Percentiles rank a stretch among this genome's conserved stretches.
phyloP scores from a whole-genome alignment of 495 filamentous ascomycete species.

The Aspergillus haitiensis region DNA sequence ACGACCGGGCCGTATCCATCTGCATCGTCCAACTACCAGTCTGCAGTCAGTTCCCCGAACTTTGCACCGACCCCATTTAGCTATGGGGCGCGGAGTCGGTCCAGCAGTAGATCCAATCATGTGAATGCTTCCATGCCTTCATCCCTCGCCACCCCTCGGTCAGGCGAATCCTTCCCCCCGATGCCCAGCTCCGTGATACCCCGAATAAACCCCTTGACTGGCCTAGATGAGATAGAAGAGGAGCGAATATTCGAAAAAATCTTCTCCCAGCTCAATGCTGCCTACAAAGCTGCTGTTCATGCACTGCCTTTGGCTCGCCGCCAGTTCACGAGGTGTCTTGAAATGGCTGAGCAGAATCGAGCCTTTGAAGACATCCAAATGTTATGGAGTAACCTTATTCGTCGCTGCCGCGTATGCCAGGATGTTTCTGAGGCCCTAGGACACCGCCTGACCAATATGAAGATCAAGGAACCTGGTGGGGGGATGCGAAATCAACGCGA shows the following conservation, averaged over 20 bases:
- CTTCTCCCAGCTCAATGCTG: conserved; percentile 66
- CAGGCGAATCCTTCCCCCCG: conserved; percentile 73
- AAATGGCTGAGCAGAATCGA: conserved; percentile 47
- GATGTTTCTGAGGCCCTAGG: conserved; percentile 68
- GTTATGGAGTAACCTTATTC: conserved; percentile 67
- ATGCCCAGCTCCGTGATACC: conserved; percentile 45
- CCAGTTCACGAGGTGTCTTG: conserved; percentile 56
- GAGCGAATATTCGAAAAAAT: conserved; percentile 80
- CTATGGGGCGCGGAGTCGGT: conserved; percentile 46
- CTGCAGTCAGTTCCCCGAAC: conserved; percentile 37
- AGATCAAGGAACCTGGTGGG: conserved; percentile 73
- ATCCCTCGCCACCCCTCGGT: conserved; percentile 66
- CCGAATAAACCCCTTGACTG: conserved; percentile 54
- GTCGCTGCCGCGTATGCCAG: conserved; percentile 62
- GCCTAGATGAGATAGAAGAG: conserved; percentile 66
- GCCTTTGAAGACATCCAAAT: conserved; percentile 55
- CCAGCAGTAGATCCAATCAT: conserved; percentile 52
- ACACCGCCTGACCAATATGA: conserved; percentile 70
- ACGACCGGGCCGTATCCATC: conserved; percentile 28
- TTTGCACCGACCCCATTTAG: conserved; percentile 37
- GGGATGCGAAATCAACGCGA: conserved; percentile 68
- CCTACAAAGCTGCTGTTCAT: conserved; percentile 65
- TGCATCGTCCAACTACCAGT: conserved; percentile 29
- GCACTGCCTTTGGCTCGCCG: conserved; percentile 63
- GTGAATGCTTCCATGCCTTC: conserved; percentile 48